Conservation (phyloP, 2,329 filamentous ascomycete genomes). For the Xylaria polymorpha region DNA sequence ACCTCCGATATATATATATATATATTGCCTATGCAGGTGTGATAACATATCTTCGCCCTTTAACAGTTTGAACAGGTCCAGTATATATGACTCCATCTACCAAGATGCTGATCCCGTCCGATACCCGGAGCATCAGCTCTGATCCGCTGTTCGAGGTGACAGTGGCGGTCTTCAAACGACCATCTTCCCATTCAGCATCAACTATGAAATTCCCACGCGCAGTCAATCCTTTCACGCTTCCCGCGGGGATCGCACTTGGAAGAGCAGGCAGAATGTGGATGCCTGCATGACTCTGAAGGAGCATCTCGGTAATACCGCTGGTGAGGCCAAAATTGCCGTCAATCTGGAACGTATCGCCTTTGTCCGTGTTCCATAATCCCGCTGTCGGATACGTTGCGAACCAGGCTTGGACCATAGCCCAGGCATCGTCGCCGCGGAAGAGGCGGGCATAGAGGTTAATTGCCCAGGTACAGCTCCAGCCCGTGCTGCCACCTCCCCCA, state of each 20-base stretch:
- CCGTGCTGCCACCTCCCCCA: constrained; percentile 49
- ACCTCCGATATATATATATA: too few species aligned
- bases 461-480: constrained; percentile 62
- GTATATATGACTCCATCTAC: constrained; percentile 40
- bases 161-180: constrained; percentile 38
- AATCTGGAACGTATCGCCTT: constrained; percentile 56
- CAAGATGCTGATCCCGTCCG: constrained; percentile 34
- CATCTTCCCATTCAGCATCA: constrained; percentile 40
- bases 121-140: constrained; percentile 39
- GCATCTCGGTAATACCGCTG: constrained; percentile 25
- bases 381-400: constrained; percentile 54
- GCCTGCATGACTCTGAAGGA: constrained; percentile 21
- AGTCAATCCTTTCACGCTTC: constrained; percentile 40
- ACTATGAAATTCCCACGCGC: constrained; percentile 43
- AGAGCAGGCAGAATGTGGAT: constrained; percentile 47
- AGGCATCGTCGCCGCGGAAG: constrained; percentile 51
- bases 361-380: constrained; percentile 51
- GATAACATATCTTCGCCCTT: constrained; percentile 19
- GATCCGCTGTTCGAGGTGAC: constrained; percentile 42
- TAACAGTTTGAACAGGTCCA: constrained; percentile 28
- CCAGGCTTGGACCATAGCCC: constrained; percentile 52
- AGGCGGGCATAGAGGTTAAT: constrained; percentile 60
- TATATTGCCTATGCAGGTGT: constrained; percentile 19
- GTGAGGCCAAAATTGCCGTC: constrained; percentile 63
- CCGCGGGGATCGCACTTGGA: constrained; percentile 40